Percentiles rank a stretch among this genome's conserved stretches.
Conservation (phyloP, 1,284 basidiomycete species). For the Microbotryomycetes sp. region DNA sequence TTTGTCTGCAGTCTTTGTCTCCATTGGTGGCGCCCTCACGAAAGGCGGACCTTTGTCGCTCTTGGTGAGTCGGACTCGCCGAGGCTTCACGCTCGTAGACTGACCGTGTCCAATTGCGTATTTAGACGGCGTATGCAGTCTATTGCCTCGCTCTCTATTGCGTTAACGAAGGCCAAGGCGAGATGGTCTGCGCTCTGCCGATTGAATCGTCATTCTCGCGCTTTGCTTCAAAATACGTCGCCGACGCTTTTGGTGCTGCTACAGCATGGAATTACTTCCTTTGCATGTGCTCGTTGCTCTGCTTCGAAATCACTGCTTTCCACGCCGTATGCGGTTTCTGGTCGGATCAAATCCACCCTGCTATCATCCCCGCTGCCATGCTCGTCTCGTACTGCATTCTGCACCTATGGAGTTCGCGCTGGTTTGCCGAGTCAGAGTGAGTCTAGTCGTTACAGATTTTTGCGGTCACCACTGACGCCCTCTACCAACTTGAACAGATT, state of each 20-base stretch:
- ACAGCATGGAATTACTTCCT: constrained; percentile 37
- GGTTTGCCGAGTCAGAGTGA: constrained; percentile 18
- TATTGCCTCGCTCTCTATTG: not conserved
- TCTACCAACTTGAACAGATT: constrained; percentile 15
- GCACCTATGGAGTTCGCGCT: constrained; percentile 28
- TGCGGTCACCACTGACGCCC: too few relatives aligned
- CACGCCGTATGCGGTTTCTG: not conserved
- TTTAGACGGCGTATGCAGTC: not conserved
- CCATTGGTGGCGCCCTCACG: not conserved
- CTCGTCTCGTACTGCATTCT: not conserved
- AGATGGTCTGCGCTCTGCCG: constrained; percentile 2
- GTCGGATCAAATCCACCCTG: not conserved
- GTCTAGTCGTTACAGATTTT: too few relatives aligned
- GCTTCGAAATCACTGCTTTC: too few relatives aligned
- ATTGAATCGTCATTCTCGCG: constrained; percentile 25
- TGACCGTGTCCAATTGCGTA: constrained; percentile 3
- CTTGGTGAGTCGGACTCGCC: too few relatives aligned
- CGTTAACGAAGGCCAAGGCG: not conserved
- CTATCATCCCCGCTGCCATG: not conserved
- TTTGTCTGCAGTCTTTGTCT: not conserved
- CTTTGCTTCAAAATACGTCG: constrained; percentile 22
- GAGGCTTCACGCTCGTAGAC: too few relatives aligned
- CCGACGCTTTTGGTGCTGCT: constrained; percentile 28
- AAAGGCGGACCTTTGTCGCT: not conserved
- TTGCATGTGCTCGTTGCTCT: not conserved